Evolutionary conservation across 345 rosid species (phyloP), one percentile per base, ranked within the genome.

Genomic region (Garcia nutans): DNA sequence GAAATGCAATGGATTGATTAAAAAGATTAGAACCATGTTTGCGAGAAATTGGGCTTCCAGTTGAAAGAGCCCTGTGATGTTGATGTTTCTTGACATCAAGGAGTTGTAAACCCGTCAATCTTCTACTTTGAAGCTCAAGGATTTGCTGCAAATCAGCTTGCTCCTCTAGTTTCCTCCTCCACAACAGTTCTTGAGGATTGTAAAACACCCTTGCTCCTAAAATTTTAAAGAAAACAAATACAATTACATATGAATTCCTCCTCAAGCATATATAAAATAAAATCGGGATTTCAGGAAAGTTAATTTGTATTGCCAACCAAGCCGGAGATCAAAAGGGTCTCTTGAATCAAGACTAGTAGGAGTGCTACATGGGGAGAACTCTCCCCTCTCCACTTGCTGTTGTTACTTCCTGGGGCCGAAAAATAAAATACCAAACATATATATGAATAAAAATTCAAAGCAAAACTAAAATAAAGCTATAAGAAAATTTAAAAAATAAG

Each of bases 61-160:
- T 77, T 20, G 97, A 89, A 58, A 87, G 94, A 83, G 78, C 93
- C 83, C 71, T 87, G 88, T 70, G 79, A 72, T 82, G 68, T 50
- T 72, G 44, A 10, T 86, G 86, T 67, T 83, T 82, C 72, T 87
- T 89, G 81, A 89, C 76, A 64, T 93, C 91, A 0, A 93, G 96
- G 74, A 93, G 90, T 79, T 92, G 97, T 77, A 96, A 84, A 87
- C 83, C 88, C 79, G 89, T 55, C 73, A 96, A 16, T 81, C 91
- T 91, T 78, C 88, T 86, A 75, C 96, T 88, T 64, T 93, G 98
- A 52, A 87, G 85, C 80, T 93, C 97, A 60, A 90, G 81, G 3
- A 92, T 93, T 82, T 93, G 97, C 78, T 91, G 97, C 78, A 95
- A 76, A 66, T 89, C 94, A 77, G 90, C 92, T 75, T 92, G 91